Evolutionary conservation across 164 flowering plant species (phyloP).

Genomic region (Aristolochia fimbriata): DNA sequence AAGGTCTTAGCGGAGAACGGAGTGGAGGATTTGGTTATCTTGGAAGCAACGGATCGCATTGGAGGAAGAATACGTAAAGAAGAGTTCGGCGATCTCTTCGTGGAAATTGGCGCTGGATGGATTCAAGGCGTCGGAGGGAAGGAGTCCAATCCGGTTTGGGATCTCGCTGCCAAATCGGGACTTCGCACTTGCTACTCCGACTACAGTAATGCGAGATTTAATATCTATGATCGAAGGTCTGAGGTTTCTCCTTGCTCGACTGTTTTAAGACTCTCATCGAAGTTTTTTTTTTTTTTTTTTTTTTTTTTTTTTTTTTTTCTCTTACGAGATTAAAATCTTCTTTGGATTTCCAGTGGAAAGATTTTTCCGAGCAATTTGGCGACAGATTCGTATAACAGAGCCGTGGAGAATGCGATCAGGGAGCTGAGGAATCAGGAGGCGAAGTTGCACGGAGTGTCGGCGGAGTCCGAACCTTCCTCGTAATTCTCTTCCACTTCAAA

Average conservation of each 20-base stretch:
- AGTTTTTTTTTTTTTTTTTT: not conserved
- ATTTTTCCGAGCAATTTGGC: slow-evolving; percentile 78
- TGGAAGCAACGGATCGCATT: slow-evolving; percentile 81
- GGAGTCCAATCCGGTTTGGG: slow-evolving; percentile 81
- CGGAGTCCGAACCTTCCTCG: slow-evolving; percentile 26
- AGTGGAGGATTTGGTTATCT: slow-evolving; percentile 53
- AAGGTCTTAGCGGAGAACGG: slow-evolving; percentile 72
- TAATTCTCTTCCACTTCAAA: slow-evolving; percentile 9
- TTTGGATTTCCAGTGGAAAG: slow-evolving; percentile 45
- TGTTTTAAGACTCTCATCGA: not conserved
- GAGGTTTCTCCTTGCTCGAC: not conserved
- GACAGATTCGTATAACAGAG: slow-evolving; percentile 69
- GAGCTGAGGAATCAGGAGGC: slow-evolving; percentile 38
- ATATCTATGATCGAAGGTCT: slow-evolving; percentile 84
- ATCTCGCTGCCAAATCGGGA: slow-evolving; percentile 42
- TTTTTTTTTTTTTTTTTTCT: not conserved
- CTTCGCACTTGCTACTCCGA: slow-evolving; percentile 83
- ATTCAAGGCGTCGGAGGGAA: slow-evolving; percentile 83
- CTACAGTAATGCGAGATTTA: slow-evolving; percentile 80
- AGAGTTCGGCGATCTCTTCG: slow-evolving; percentile 58
- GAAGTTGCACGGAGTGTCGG: slow-evolving; percentile 9
- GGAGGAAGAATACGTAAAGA: slow-evolving; percentile 79
- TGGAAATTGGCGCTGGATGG: slow-evolving; percentile 97
- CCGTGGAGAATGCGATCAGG: slow-evolving; percentile 74
- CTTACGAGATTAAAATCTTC: not conserved